phyloP scores from a whole-genome alignment of 2,329 filamentous ascomycete genomes.

The Alternaria panax region DNA sequence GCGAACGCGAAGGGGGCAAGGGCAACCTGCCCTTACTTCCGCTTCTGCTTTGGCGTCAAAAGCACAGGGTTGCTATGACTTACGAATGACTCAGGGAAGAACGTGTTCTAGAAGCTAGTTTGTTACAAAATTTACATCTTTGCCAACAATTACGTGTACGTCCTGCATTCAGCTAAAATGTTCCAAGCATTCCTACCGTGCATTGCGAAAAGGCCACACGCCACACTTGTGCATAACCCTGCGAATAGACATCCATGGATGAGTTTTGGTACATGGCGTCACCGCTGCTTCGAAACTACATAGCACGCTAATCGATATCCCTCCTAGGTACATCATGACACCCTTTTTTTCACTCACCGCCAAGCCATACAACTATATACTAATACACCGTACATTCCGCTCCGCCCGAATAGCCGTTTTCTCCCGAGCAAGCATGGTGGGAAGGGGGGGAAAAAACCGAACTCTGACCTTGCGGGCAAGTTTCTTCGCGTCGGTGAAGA shows the following conservation, averaged over 20 bases:
- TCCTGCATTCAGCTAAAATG: not conserved
- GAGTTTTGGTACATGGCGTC: not conserved
- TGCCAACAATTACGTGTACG: conserved; percentile 2
- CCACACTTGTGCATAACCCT: not conserved
- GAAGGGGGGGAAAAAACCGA: not conserved
- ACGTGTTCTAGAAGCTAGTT: conserved; percentile 17
- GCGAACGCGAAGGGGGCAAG: conserved; percentile 6
- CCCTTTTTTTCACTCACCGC: conserved; percentile 8
- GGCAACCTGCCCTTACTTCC: conserved; percentile 8
- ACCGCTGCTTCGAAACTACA: conserved; percentile 1
- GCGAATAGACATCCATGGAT: too few species aligned
- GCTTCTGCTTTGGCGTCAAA: conserved; percentile 6
- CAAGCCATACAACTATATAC: conserved; percentile 12
- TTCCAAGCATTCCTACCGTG: conserved; percentile 1
- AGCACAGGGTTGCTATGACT: conserved; percentile 11
- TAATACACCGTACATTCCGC: conserved; percentile 17
- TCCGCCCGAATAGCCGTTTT: conserved; percentile 13
- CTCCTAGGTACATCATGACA: conserved; percentile 5
- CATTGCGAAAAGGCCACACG: not conserved
- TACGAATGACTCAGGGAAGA: conserved; percentile 11
- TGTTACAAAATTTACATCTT: conserved; percentile 7
- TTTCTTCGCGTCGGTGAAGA: not conserved
- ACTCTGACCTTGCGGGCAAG: not conserved
- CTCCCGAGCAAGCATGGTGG: not conserved
- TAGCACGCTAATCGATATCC: conserved; percentile 5